Conservation (phyloP, 1,139 yeast genomes). For the Debaryomycetaceae sp. region DNA sequence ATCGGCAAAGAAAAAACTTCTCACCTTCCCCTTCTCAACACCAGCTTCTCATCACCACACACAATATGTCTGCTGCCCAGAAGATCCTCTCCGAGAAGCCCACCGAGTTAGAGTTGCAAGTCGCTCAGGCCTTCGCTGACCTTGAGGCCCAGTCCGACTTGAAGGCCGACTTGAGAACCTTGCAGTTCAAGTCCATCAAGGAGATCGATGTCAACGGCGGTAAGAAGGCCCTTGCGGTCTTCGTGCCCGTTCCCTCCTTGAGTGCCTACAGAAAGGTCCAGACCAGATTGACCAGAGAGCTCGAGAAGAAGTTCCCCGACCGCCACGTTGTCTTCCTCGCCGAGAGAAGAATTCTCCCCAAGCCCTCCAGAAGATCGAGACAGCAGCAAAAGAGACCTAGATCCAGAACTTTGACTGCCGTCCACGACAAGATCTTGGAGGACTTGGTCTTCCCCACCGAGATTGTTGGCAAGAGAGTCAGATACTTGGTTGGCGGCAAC, state of each 20-base stretch:
- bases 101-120: conserved; percentile 98
- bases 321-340: conserved; percentile 99
- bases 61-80: conserved; percentile 87
- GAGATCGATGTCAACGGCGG: conserved; percentile 98
- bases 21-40: not conserved
- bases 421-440: conserved; percentile 97
- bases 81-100: conserved; percentile 92
- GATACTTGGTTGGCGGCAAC: conserved; percentile 99
- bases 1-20: conserved; percentile 1
- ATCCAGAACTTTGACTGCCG: conserved; percentile 98
- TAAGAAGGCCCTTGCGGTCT: conserved; percentile 97
- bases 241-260: conserved; percentile 96
- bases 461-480: conserved; percentile 98
- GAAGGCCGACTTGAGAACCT: conserved; percentile 97
- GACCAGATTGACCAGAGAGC: conserved; percentile 96
- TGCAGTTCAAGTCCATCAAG: conserved; percentile 97
- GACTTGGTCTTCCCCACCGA: conserved; percentile 99
- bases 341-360: conserved; percentile 99
- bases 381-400: conserved; percentile 99
- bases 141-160: conserved; percentile 94
- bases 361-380: conserved; percentile 89
- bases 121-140: conserved; percentile 98
- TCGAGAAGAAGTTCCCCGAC: conserved; percentile 99
- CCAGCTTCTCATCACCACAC: conserved; percentile 3
- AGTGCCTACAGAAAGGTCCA: conserved; percentile 95